phyloP scores from a whole-genome alignment of 768 basidiomycete genomes.

The Rhizopogon rudus region DNA sequence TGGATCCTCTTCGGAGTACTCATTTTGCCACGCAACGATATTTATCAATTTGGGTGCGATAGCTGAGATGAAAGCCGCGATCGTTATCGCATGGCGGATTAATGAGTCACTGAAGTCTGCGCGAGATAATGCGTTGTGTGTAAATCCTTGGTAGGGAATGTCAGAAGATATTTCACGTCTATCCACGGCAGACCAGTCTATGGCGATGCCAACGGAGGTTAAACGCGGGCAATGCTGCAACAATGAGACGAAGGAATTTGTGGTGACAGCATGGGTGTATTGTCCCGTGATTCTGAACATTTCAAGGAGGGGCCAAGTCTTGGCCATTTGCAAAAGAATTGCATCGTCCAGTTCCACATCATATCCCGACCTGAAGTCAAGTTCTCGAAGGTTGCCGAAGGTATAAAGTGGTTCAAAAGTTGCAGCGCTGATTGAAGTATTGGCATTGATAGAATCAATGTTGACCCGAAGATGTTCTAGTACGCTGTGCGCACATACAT shows the following conservation, averaged over 20 bases:
- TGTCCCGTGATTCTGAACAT: not conserved
- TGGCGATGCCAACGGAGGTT: not conserved
- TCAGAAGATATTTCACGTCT: not conserved
- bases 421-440: not conserved
- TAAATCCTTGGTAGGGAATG: not conserved
- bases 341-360: not conserved
- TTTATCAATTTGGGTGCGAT: slow-evolving; percentile 24
- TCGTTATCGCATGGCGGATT: not conserved
- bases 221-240: not conserved
- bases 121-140: not conserved
- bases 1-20: not conserved
- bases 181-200: not conserved
- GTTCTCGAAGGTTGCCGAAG: not conserved
- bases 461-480: not conserved
- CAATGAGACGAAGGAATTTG: not conserved
- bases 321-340: not conserved
- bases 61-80: slow-evolving; percentile 21
- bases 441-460: not conserved
- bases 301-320: slow-evolving; percentile 1
- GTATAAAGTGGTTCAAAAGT: not conserved
- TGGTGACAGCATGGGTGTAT: not conserved
- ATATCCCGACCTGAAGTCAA: not conserved
- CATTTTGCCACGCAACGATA: slow-evolving; percentile 18
- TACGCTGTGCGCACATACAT: not conserved
- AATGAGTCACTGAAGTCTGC: not conserved